These are phyloP conservation scores for Diaporthe vaccinii DNA, from an alignment of 2,329 filamentous ascomycete species.

Conservation along the genomic window DNA sequence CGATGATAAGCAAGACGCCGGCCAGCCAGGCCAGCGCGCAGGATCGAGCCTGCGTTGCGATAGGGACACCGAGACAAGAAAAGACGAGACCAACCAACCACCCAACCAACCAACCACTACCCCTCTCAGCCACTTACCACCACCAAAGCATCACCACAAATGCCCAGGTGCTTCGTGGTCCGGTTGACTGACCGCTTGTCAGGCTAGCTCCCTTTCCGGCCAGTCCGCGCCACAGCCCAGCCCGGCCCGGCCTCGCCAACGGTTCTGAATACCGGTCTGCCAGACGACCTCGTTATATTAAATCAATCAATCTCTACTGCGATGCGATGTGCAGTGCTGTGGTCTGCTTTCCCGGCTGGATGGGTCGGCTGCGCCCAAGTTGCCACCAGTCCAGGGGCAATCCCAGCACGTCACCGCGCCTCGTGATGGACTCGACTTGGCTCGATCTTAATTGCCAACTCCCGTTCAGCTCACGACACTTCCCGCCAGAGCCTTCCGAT, in stretches of 20 bases:
- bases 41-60: conserved; percentile 16
- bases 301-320: not conserved
- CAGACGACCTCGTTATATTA: not conserved
- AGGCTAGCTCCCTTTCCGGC: not conserved
- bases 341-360: conserved; percentile 6
- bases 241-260: conserved; percentile 3
- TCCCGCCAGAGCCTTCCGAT: not conserved
- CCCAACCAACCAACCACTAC: not conserved
- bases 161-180: not conserved
- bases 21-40: not conserved
- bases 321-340: not conserved
- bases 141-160: not conserved
- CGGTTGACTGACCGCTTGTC: conserved; percentile 14
- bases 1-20: conserved; percentile 14
- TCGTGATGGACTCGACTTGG: conserved; percentile 13
- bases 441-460: conserved; percentile 26
- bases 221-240: conserved; percentile 8
- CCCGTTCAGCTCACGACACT: conserved; percentile 14
- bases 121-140: conserved; percentile 9
- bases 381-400: conserved; percentile 3
- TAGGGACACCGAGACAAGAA: conserved; percentile 7
- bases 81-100: not conserved
- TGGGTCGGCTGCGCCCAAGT: conserved; percentile 19
- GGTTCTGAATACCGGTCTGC: not conserved
- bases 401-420: conserved; percentile 16